Percentiles rank a stretch among this genome's conserved stretches.
Conservation (phyloP, 805 yeast species). For the Metschnikowia dekortorum region DNA sequence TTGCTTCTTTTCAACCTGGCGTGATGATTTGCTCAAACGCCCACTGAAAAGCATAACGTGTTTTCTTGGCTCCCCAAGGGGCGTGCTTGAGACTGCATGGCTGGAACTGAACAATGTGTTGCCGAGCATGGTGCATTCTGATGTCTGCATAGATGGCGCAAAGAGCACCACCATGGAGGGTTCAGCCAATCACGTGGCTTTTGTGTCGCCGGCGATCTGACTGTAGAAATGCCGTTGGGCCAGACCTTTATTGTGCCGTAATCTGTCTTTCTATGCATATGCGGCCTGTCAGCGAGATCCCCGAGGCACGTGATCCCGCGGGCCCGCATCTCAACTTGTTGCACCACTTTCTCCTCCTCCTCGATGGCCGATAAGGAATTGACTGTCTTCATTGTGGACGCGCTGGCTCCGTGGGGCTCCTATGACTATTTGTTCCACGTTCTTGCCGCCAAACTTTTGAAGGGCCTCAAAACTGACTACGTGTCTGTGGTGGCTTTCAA, state of each 20-base stretch:
- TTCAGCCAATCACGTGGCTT: neutral
- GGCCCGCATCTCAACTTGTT: neutral
- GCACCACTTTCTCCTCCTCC: neutral
- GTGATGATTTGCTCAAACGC: neutral
- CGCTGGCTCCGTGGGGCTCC: slow-evolving; percentile 41
- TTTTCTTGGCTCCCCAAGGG: neutral
- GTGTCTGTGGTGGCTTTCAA: slow-evolving; percentile 31
- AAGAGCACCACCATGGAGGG: neutral
- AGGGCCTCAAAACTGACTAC: slow-evolving; percentile 42
- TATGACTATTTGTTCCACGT: slow-evolving; percentile 36
- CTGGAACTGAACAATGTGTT: neutral
- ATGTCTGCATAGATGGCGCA: neutral
- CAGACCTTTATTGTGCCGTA: neutral
- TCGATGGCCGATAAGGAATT: slow-evolving; percentile 35
- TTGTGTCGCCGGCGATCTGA: neutral
- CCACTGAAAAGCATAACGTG: neutral
- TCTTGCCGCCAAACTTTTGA: slow-evolving; percentile 37
- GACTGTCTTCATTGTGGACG: slow-evolving; percentile 49
- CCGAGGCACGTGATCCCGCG: slow-evolving; percentile 1
- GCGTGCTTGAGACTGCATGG: neutral
- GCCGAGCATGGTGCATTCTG: neutral
- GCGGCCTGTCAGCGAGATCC: neutral
- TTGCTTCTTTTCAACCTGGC: neutral
- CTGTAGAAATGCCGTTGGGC: neutral
- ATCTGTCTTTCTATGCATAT: neutral